Percentiles rank a stretch among this genome's conserved stretches.
Evolutionary conservation across 2,329 filamentous ascomycete genomes (phyloP).

Genomic region (Dendrostoma leiphaemia): DNA sequence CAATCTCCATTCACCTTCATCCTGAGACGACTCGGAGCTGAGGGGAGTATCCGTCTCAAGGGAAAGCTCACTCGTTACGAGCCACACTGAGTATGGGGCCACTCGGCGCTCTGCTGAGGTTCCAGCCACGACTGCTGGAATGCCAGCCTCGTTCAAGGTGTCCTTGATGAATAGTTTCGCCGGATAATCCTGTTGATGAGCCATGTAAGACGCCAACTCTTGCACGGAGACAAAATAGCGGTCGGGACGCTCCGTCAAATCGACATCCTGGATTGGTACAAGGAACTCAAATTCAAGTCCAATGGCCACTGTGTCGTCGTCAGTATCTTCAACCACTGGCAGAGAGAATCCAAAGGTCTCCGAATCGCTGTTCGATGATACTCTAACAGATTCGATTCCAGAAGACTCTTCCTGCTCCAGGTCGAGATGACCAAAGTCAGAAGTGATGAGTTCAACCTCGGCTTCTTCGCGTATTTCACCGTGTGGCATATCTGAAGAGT

Average conservation of each 20-base stretch:
- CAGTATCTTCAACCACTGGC: too few relatives aligned
- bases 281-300: not conserved
- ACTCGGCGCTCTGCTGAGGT: too few relatives aligned
- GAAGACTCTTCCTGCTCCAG: too few relatives aligned
- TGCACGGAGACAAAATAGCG: not conserved
- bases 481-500: too few relatives aligned
- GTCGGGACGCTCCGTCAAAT: not conserved
- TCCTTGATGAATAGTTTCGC: not conserved
- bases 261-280: not conserved
- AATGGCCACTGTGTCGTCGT: not conserved
- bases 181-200: not conserved
- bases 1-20: not conserved
- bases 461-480: too few relatives aligned
- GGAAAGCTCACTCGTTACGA: not conserved
- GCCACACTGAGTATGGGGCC: not conserved
- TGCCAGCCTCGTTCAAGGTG: not conserved
- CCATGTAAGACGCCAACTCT: not conserved
- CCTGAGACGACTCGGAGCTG: not conserved
- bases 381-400: too few relatives aligned
- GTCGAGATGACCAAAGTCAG: too few relatives aligned
- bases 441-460: too few relatives aligned
- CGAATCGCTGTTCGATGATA: too few relatives aligned
- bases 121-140: not conserved
- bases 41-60: not conserved
- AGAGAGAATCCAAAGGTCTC: not conserved